Evolutionary conservation across 129 eudicot species (phyloP), one percentile per base, ranked within the genome.

Genomic region (Centaurea solstitialis): DNA sequence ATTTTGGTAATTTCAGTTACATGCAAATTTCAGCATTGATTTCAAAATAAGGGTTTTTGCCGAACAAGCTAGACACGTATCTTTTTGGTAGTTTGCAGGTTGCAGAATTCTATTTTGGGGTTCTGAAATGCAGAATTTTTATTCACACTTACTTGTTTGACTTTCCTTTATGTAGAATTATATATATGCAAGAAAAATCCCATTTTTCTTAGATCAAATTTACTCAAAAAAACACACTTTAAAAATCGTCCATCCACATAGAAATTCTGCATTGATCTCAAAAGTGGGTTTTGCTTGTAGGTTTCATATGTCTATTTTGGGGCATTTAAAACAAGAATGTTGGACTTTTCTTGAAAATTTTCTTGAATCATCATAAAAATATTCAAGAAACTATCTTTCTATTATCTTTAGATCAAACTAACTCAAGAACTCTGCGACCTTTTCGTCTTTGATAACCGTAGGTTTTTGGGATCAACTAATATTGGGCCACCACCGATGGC

Each of bases 21-120:
- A 83, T 83, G 82, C 86, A 82, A 40, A 71, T 61, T 76, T 76
- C 41, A 77, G 65, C 73, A 59, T 71, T 77, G 68, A 35, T 22
- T 61, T 82, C 78, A 61, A 47, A 75, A 41, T 50, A 26, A 11
- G 68, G 68, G 38, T 66, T 76, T 57, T 77, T 83, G 53, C 28
- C 57, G 10, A 62, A 6, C 43, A 70, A 71, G 35, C 11, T 47
- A 35, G 62, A 47, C 85, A 81, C 80, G 80, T 81, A 81, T 81
- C 43, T 30, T 41, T 65, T 62, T 75, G 39, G 72, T 68, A 24
- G 76, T 57, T 75, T 61, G 67, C 84, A 23, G 84, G 35, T 64
- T 65, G 57, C 68, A 43, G 40, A 66, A 11, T 28, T 64, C 74
- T 77, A 83, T 83, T 77, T 79, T 83, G 33, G 81, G 24, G 24